phyloP scores from a whole-genome alignment of 495 filamentous ascomycete genomes.

The Penicillium parvum region DNA sequence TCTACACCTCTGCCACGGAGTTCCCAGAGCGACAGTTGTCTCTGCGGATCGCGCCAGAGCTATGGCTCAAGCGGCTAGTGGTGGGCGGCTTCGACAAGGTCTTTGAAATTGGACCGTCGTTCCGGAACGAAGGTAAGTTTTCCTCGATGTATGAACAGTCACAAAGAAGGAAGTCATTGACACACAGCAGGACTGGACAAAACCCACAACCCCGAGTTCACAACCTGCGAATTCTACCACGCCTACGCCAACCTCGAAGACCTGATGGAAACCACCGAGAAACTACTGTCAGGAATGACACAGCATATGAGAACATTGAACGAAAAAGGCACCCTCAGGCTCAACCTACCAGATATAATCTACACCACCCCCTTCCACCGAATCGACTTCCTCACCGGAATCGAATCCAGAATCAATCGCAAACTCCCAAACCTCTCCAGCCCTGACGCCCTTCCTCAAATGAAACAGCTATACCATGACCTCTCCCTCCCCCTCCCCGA shows the following conservation, averaged over 20 bases:
- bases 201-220: conserved; percentile 96
- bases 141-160: background rate
- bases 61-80: conserved; percentile 91
- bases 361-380: conserved; percentile 60
- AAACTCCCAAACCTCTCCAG: conserved; percentile 64
- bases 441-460: conserved; percentile 48
- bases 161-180: conserved; percentile 1
- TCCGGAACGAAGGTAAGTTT: conserved; percentile 82
- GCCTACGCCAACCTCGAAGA: conserved; percentile 75
- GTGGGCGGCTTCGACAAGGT: conserved; percentile 85
- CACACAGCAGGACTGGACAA: conserved; percentile 60
- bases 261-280: conserved; percentile 70
- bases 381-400: conserved; percentile 76
- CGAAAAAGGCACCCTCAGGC: conserved; percentile 42
- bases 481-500: conserved; percentile 49
- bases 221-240: conserved; percentile 93
- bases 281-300: conserved; percentile 57
- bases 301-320: conserved; percentile 48
- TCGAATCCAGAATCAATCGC: conserved; percentile 61
- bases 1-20: conserved; percentile 68
- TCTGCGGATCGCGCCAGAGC: conserved; percentile 83
- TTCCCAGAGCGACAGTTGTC: conserved; percentile 64
- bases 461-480: conserved; percentile 54
- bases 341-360: conserved; percentile 46
- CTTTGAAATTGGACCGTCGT: conserved; percentile 90